Base-by-base conservation (phyloP, 495 filamentous ascomycete genomes). In the Penicillium psychrofluorescens region DNA sequence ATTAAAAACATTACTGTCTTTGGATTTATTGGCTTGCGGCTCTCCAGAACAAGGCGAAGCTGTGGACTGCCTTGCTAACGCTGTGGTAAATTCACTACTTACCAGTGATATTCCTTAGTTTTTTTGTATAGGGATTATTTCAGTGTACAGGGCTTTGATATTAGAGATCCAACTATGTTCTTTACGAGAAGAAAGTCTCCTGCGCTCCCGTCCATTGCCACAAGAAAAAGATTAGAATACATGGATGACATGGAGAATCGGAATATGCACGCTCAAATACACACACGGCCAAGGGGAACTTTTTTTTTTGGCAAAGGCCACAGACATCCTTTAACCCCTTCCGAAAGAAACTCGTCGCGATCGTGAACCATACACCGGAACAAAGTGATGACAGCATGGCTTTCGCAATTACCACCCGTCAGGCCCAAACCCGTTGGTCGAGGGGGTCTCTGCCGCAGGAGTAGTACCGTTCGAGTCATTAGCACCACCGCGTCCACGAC, bases 401-500 rank as follows among this genome's bases (percentile, higher is more conserved):
- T 11, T 31, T 22, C 6, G 14, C 30, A 29, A 13, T 33, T 34
- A 44, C 28, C 42, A 45, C 29, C 30, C 39, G 42, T 45, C 43
- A 39, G 32, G 40, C 40, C 32, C 38, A 49, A 40, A 40, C 45
- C 70, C 29, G 32, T 34, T 12, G 32, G 32, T 12, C n/a, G 32
- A 10, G 32, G 32, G 32, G 2, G 32, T 12, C n/a, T 34, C 32
- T 34, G 10, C 32, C 32, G 32, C 32, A 74, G 69, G 27, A 69
- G 22, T 4, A 22, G 22, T 22, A 4, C 22, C 22, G 22, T 22
- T 22, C 22, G 22, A 22, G 22, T 22, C 22, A 63, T 56, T 47
- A 36, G 70, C 66, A 33, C 71, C 70, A 34, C 70, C 65, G 46
- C 77, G 76, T 44, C 72, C 62, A 42, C 74, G 72, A 48, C 71